A percentile compares a stretch with the other conserved stretches of the same genome.
Conservation (phyloP, 352 stramenopile species). For the Globisporangium uncinulatum region DNA sequence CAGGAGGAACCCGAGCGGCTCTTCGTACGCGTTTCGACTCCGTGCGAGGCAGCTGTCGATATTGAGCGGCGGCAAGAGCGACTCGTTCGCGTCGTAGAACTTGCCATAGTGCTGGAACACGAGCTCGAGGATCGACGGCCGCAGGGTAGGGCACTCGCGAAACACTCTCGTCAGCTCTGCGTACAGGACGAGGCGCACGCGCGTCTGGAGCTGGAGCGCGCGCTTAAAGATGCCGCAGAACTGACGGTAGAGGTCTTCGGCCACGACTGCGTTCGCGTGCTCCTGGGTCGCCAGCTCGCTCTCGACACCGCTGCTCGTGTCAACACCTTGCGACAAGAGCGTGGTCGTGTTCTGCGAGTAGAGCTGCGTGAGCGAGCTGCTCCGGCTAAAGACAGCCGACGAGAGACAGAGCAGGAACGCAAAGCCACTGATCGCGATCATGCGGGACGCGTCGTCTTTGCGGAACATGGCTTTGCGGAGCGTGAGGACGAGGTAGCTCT, state of each 20-base stretch:
- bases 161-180: constrained; percentile 36
- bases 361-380: constrained; percentile 34
- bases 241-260: constrained; percentile 50
- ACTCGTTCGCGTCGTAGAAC: constrained; percentile 46
- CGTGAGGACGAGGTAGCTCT: constrained; percentile 44
- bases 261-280: constrained; percentile 28
- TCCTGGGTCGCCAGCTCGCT: constrained; percentile 33
- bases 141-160: constrained; percentile 34
- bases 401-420: constrained; percentile 34
- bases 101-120: constrained; percentile 34
- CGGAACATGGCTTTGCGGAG: constrained; percentile 62
- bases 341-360: constrained; percentile 43
- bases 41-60: constrained; percentile 29
- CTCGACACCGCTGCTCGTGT: constrained; percentile 2
- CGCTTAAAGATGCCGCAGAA: constrained; percentile 51
- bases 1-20: constrained; percentile 34
- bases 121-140: constrained; percentile 37
- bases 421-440: constrained; percentile 46
- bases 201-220: constrained; percentile 38
- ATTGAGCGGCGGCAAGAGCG: constrained; percentile 37
- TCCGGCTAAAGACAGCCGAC: constrained; percentile 30
- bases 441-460: constrained; percentile 41
- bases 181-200: constrained; percentile 42
- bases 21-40: constrained; percentile 29
- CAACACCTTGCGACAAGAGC: constrained; percentile 26